Evolutionary conservation across 163 green algal species (phyloP), one percentile per base, ranked within the genome.

Genomic region (Volvox carteri): DNA sequence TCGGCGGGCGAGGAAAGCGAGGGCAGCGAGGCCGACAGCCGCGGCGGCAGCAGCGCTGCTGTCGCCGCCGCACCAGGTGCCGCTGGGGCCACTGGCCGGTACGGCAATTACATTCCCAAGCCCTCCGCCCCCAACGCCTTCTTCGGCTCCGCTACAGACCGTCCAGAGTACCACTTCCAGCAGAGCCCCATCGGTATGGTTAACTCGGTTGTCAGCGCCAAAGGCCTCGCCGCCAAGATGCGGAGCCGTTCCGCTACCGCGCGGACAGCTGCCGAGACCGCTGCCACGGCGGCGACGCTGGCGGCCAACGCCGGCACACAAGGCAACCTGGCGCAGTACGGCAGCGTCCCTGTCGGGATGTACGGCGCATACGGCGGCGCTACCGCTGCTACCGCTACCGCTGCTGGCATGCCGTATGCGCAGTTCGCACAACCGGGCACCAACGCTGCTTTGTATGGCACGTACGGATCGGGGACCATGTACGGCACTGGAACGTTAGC

Each of bases 91-190:
- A 88, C 46, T 9, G 83, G 83, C 21, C 25, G 42, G 46, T 88
- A 81, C 52, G 84, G 84, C 37, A 79, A 79, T 72, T 1, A 8
- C 50, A 54, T 88, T 7, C 84, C 84, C 19, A 83, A 83, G 52
- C 84, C 84, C 18, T 73, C 84, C 18, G 84, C 84, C 12, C 84
- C 84, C 35, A 88, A 81, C n/a, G 84, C 84, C 25, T 88, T 88
- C 39, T 88, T 84, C 70, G 84, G 84, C 28, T 75, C 68, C 25
- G 35, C 68, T 2, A 50, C 28, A 16, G 84, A 88, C 52, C 68
- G 84, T 1, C 84, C 84, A 35, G 84, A 88, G 70, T 88, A 84
- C 50, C 68, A 81, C 5, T 46, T 58, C 28, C 33, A 30, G 50
- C 21, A 62, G 30, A 75, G 62, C 33, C 68, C 84, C 2, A 25